Conservation (phyloP, 371 early-diverging fungal species). For the Mucor velutinosus region DNA sequence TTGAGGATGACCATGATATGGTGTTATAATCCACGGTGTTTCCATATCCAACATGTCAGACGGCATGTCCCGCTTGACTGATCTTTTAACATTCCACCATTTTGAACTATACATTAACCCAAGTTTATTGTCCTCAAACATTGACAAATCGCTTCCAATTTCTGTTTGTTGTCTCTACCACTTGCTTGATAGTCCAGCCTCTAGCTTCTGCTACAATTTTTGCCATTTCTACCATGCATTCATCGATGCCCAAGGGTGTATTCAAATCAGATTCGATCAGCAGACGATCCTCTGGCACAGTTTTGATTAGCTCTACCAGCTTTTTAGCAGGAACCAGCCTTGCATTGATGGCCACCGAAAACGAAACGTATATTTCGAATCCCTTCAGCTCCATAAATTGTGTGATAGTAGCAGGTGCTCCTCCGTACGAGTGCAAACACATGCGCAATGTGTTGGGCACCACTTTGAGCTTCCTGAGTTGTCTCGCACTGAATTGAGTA, state of each 20-base stretch:
- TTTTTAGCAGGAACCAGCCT: constrained; percentile 46
- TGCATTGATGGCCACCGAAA: constrained; percentile 63
- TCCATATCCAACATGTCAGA: no score
- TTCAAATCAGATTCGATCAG: constrained; percentile 86
- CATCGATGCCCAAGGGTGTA: constrained; percentile 56
- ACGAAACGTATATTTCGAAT: constrained; percentile 61
- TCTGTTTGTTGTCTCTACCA: constrained; percentile 49
- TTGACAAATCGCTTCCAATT: constrained; percentile 71
- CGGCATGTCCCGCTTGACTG: no score
- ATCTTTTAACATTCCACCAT: no score
- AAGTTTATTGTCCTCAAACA: not conserved
- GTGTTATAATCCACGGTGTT: no score
- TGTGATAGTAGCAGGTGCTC: constrained; percentile 73
- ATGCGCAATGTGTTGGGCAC: constrained; percentile 41
- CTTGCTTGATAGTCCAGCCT: constrained; percentile 65
- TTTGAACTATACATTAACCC: no score
- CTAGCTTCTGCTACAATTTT: constrained; percentile 66
- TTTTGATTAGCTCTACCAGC: constrained; percentile 54
- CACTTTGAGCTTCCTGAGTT: constrained; percentile 12
- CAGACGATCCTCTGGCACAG: constrained; percentile 75
- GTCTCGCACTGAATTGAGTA: constrained; percentile 17
- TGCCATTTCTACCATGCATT: constrained; percentile 61
- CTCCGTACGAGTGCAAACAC: constrained; percentile 87
- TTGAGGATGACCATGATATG: no score
- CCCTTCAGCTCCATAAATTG: constrained; percentile 58